These are phyloP conservation scores for Cardiospermum halicacabum DNA, from an alignment of 345 rosid genomes.

Conservation along the genomic window DNA sequence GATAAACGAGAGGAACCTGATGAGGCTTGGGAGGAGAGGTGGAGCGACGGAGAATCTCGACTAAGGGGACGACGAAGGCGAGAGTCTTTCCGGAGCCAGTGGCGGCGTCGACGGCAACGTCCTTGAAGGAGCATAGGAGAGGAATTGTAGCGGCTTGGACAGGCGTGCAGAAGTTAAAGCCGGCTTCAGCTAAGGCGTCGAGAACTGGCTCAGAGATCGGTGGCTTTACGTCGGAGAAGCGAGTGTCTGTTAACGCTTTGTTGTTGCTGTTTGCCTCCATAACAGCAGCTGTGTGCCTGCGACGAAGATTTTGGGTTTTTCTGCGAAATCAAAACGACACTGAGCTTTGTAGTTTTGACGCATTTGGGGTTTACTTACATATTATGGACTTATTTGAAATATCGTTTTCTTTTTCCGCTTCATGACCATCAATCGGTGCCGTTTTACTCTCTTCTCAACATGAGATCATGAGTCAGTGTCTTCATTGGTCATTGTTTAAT, in stretches of 20 bases:
- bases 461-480: too few species aligned
- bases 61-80: constrained; percentile 72
- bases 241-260: constrained; percentile 63
- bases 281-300: neutral
- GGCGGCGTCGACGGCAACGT: constrained; percentile 91
- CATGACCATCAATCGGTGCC: neutral
- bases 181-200: constrained; percentile 41
- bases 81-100: constrained; percentile 97
- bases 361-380: neutral
- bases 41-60: constrained; percentile 70
- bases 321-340: neutral
- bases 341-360: neutral
- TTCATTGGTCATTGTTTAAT: too few species aligned
- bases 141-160: constrained; percentile 92
- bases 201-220: constrained; percentile 55
- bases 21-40: constrained; percentile 64
- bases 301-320: neutral
- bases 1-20: constrained; percentile 37
- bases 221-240: constrained; percentile 82
- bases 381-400: neutral
- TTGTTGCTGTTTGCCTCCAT: constrained; percentile 19
- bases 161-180: constrained; percentile 88
- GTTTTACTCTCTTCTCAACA: too few species aligned
- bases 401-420: neutral
- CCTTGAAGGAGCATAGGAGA: constrained; percentile 75